Conservation (phyloP, 345 rosid genomes). For the Citrus mangshanensis region DNA sequence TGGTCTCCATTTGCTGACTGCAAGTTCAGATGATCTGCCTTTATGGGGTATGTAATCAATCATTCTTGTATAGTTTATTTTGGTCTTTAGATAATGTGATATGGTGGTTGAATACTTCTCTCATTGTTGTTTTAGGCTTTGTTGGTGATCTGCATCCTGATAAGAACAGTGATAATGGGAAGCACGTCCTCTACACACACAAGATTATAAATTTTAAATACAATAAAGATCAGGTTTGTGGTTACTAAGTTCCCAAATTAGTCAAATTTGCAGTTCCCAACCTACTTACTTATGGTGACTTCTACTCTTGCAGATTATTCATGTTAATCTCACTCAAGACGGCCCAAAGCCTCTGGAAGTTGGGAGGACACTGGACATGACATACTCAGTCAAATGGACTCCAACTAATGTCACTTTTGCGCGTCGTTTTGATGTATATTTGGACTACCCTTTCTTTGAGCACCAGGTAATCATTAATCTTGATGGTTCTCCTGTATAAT, state of each 20-base stretch:
- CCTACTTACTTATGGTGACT: constrained; percentile 1
- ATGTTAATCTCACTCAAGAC: constrained; percentile 84
- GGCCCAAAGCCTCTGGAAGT: constrained; percentile 68
- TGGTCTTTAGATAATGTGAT: background rate
- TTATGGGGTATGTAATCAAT: constrained; percentile 68
- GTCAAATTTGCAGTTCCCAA: background rate
- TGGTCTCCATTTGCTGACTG: constrained; percentile 29
- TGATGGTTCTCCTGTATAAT: background rate
- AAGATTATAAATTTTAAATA: constrained; percentile 59
- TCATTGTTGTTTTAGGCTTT: constrained; percentile 49
- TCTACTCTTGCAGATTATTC: constrained; percentile 60
- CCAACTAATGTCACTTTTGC: constrained; percentile 69
- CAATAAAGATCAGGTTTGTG: constrained; percentile 83
- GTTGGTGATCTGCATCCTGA: constrained; percentile 84
- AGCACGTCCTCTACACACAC: constrained; percentile 76
- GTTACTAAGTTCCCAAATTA: constrained; percentile 4
- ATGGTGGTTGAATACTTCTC: background rate
- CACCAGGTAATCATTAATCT: constrained; percentile 62
- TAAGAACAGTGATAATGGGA: constrained; percentile 69
- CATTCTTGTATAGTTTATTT: background rate
- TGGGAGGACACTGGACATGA: constrained; percentile 62
- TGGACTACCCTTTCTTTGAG: constrained; percentile 93
- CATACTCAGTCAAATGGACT: constrained; percentile 85
- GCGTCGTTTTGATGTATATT: constrained; percentile 86
- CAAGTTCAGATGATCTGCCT: constrained; percentile 84